Base-by-base conservation (phyloP, 1,139 yeast genomes). In the Geotrichum klebahnii region DNA sequence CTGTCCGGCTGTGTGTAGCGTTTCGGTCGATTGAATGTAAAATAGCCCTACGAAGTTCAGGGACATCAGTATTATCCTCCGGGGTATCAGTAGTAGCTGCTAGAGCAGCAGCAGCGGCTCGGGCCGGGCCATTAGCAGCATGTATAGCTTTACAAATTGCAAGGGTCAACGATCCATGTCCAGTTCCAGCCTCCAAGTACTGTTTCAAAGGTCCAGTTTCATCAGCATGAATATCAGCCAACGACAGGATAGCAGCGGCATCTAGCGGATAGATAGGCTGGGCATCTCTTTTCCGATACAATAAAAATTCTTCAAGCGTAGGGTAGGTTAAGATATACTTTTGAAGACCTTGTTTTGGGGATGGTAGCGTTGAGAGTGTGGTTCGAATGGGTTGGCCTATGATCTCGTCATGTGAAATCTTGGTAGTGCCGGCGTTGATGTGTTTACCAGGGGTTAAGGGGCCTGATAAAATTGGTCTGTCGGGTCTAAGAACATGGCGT, bases 101-200 rank as follows among this genome's bases (percentile, higher is more conserved):
- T n/a, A n/a, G n/a, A 16, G n/a, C 39, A 3, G 46, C 22, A 2
- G 24, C 24, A 23, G 39, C 44, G 10, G 44, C 44, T 3, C 59
- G 56, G 3, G 63, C 61, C 41, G 57, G 66, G 16, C 69, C 67
- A 55, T 75, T 74, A 0, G 74, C 75, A 24, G 74, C 65, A 55
- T 75, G 79, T 1, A 75, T 57, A 10, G 64, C 64, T 20, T 65
- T 67, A 22, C 71, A 66, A n/a, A 75, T 72, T 3, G 75, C 73
- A 44, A 76, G 52, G 1, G 76, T 66, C 50, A 76, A 57, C 1
- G 79, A 74, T 0, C 79, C 80, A 59, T 75, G 79, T 2, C 79
- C 79, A 0, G 79, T 75, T 3, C 79, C 80, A 1, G 78, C 78
- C 55, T 75, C 80, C 26, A 75, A 59, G 50, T 68, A 69, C 50